Percentiles rank a stretch among this genome's conserved stretches.
Conservation (phyloP, 371 early-diverging fungal genomes). For the Saksenaea vasiformis region DNA sequence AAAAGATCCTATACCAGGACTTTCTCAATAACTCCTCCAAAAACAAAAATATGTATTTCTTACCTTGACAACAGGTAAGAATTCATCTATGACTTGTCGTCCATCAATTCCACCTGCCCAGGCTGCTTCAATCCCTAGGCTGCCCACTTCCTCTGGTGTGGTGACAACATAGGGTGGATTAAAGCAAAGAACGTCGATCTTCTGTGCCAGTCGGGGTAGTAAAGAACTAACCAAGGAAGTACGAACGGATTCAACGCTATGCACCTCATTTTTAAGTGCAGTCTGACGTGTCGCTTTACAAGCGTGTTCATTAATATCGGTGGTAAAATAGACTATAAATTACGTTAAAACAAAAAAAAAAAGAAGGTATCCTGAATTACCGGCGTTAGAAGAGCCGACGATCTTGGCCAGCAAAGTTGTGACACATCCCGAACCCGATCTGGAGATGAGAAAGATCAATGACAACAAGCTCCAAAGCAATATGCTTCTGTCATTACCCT, state of each 20-base stretch:
- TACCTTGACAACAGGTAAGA: conserved; percentile 75
- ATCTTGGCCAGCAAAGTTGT: conserved; percentile 73
- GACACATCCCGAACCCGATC: conserved; percentile 90
- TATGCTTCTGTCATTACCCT: conserved; percentile 52
- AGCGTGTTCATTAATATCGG: conserved; percentile 86
- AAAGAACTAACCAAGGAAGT: conserved; percentile 62
- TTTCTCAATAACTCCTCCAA: background rate
- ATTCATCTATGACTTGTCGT: conserved; percentile 85
- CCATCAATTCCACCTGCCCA: conserved; percentile 97
- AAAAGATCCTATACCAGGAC: conserved; percentile 54
- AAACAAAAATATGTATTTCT: conserved; percentile 1
- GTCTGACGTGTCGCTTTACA: conserved; percentile 68
- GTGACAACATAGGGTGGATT: conserved; percentile 95
- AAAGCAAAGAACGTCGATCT: conserved; percentile 85
- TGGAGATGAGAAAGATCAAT: conserved; percentile 16
- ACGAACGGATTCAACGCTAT: conserved; percentile 57
- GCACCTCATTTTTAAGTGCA: conserved; percentile 52
- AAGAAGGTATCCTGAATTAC: conserved; percentile 27
- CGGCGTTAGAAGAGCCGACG: conserved; percentile 44
- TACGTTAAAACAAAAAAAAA: background rate
- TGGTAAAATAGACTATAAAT: conserved; percentile 55
- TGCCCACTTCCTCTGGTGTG: conserved; percentile 72
- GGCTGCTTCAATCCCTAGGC: conserved; percentile 76
- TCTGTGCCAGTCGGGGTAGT: conserved; percentile 50
- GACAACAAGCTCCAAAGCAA: background rate